Evolutionary conservation across 257 asterid species (phyloP), one percentile per base, ranked within the genome.

Genomic region (Solanum acaule): DNA sequence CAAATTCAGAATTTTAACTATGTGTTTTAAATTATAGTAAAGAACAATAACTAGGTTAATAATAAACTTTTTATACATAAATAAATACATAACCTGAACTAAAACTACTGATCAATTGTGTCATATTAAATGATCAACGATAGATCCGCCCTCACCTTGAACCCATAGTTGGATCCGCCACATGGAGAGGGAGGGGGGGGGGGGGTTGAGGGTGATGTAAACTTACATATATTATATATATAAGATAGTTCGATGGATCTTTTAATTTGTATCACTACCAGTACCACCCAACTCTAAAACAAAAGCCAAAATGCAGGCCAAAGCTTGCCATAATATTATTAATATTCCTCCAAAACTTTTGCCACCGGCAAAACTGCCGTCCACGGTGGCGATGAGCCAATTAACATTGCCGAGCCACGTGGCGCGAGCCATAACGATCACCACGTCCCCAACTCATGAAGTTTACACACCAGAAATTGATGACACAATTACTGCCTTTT

Each of bases 401-500:
- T 81, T 92, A 6, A 15, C 94, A 44, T 91, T 90, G 22, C 94
- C 89, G n/a, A 90, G 72, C 82, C 90, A 76, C 49, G 89, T 89
- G 89, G 91, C 93, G 38, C 90, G 90, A 83, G 98, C 99, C 88
- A 91, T 94, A 86, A 92, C 98, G 75, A 94, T 95, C 88, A 76
- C 94, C 11, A 93, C 93, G 25, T 92, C 94, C 31, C 94, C 94
- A 25, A 73, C 46, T 59, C 88, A 56, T 8, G 92, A 89, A 75
- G 76, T 90, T 18, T 76, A 87, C 27, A 37, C 89, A 89, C 15
- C 90, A 73, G 27, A 90, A 90, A 37, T 18, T 89, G 93, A 96
- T 71, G 99, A 96, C 90, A 83, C 93, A 84, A 90, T 92, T 13
- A 87, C 96, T 2, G 99, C 99, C 23, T 95, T 88, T 90, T 93